These are phyloP conservation scores for Osmanthus fragrans DNA, from an alignment of 257 asterid genomes.

Conservation along the genomic window DNA sequence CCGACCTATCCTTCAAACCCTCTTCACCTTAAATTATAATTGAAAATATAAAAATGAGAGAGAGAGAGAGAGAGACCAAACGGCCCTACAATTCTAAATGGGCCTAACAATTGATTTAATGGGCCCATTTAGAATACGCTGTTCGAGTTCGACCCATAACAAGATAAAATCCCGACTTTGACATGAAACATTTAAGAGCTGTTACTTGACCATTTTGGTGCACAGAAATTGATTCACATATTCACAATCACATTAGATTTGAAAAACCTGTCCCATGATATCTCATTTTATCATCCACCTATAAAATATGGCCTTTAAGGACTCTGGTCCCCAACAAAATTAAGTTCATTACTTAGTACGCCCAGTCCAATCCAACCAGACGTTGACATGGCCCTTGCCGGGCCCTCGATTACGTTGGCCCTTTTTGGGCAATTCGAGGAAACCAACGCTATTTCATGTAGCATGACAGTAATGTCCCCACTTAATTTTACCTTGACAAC, in stretches of 20 bases:
- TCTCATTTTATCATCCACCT: neutral
- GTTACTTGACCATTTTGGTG: neutral
- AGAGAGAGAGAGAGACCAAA: neutral
- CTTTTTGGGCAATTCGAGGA: neutral
- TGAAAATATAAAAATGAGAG: neutral
- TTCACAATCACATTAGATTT: neutral
- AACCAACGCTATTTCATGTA: neutral
- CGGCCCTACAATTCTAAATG: neutral
- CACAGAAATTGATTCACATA: neutral
- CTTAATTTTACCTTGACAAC: neutral
- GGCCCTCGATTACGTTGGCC: neutral
- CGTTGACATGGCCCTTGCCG: neutral
- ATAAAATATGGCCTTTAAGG: neutral
- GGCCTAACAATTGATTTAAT: conserved; percentile 9
- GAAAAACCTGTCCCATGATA: neutral
- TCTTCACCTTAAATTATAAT: neutral
- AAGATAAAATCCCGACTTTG: neutral
- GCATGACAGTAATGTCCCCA: neutral
- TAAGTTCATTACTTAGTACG: neutral
- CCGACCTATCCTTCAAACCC: neutral
- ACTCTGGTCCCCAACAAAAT: neutral
- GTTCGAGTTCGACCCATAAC: conserved; percentile 9
- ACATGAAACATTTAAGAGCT: neutral
- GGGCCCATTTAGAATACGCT: neutral
- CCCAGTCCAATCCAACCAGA: neutral